phyloP scores from a whole-genome alignment of 106 monocot species.

The Apostasia ramifera region DNA sequence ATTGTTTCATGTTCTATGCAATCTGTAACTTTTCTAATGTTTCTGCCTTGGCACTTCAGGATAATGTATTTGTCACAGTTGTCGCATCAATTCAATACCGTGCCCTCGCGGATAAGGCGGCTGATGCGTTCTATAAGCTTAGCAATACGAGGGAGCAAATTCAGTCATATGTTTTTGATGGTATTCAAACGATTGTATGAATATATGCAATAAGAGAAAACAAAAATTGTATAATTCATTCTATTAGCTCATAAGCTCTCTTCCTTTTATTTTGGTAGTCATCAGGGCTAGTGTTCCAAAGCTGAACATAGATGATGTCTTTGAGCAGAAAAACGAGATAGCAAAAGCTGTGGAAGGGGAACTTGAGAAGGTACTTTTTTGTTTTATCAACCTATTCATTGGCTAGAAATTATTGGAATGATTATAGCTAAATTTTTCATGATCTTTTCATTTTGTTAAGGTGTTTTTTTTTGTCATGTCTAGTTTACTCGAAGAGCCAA shows the following conservation, averaged over 20 bases:
- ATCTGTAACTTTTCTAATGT: neutral
- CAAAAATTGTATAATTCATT: neutral
- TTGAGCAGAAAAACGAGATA: constrained; percentile 53
- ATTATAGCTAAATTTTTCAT: too few relatives aligned
- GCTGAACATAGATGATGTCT: constrained; percentile 34
- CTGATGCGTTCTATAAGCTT: constrained; percentile 83
- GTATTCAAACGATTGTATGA: constrained; percentile 17
- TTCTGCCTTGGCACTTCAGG: constrained; percentile 32
- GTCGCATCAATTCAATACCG: constrained; percentile 93
- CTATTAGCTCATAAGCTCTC: neutral
- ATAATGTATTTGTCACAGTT: constrained; percentile 95
- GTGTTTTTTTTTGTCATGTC: neutral
- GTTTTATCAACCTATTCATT: neutral
- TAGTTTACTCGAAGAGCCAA: neutral
- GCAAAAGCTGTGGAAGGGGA: constrained; percentile 52
- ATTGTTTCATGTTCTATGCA: neutral
- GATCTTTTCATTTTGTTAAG: neutral
- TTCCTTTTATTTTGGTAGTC: constrained; percentile 12
- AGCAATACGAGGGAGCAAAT: constrained; percentile 82
- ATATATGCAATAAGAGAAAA: neutral
- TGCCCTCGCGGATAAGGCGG: constrained; percentile 66
- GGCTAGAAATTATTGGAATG: too few relatives aligned
- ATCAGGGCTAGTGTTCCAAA: constrained; percentile 53
- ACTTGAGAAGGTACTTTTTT: constrained; percentile 34
- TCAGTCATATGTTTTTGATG: constrained; percentile 95